A percentile compares a stretch with the other conserved stretches of the same genome.
Evolutionary conservation across 805 yeast species (phyloP).

Genomic region (Hanseniaspora taiwanica): DNA sequence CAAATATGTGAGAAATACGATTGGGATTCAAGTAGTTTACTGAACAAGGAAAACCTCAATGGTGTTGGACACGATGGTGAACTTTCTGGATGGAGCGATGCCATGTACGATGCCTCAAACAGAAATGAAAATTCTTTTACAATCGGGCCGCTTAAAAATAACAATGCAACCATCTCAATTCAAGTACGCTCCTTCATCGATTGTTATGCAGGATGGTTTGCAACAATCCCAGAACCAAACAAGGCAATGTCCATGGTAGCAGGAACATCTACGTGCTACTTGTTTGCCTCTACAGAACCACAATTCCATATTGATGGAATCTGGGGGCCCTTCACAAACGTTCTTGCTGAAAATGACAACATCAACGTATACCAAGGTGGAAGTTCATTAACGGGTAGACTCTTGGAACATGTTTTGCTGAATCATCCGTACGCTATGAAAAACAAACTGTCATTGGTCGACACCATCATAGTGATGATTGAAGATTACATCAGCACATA

Average conservation of each 20-base stretch:
- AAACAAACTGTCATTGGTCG: background rate
- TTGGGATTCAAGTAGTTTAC: slow-evolving; percentile 5
- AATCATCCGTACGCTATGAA: slow-evolving; percentile 25
- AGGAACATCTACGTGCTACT: slow-evolving; percentile 49
- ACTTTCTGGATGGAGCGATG: slow-evolving; percentile 37
- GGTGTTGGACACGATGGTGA: slow-evolving; percentile 42
- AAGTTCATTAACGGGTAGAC: slow-evolving; percentile 43
- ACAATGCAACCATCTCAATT: slow-evolving; percentile 10
- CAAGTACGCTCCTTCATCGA: slow-evolving; percentile 31
- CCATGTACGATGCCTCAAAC: slow-evolving; percentile 6
- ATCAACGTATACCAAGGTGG: slow-evolving; percentile 38
- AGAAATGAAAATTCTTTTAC: slow-evolving; percentile 20
- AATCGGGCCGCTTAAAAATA: slow-evolving; percentile 14
- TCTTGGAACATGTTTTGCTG: slow-evolving; percentile 34
- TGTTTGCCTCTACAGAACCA: slow-evolving; percentile 18
- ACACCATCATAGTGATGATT: background rate
- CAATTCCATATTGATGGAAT: slow-evolving; percentile 27
- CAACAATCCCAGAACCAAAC: slow-evolving; percentile 18
- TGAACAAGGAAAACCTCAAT: slow-evolving; percentile 8
- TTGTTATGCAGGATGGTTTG: slow-evolving; percentile 44
- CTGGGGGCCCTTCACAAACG: slow-evolving; percentile 47
- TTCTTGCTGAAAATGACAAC: slow-evolving; percentile 14
- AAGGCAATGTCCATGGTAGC: slow-evolving; percentile 37
- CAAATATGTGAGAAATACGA: slow-evolving; percentile 13
- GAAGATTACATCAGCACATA: background rate